Evolutionary conservation across 2,329 filamentous ascomycete species (phyloP), one percentile per base, ranked within the genome.

Genomic region (Cadophora sp.): DNA sequence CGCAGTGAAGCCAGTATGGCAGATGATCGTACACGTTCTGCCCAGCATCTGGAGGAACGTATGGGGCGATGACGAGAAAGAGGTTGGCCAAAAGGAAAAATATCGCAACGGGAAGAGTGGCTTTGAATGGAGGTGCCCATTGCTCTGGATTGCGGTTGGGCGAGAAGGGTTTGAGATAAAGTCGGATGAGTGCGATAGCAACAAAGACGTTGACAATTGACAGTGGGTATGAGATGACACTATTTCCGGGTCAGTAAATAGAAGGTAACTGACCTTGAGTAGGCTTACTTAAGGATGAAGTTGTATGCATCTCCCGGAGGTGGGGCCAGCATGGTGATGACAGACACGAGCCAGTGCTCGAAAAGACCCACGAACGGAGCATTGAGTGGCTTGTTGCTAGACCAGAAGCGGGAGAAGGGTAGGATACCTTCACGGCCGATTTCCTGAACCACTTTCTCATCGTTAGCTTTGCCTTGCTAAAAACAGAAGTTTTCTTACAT

Each of bases 221-320:
- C 14, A 89, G 82, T 0, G 88, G 88, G 73, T 91, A 91, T 0
- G 86, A 87, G 74, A 90, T 90, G 64, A 90, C 83, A 77, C 83
- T 87, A 22, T 43, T 27, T 40, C 16, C 29, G 16, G 65, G 58
- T 62, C 55, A 69, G 51, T 29, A 34, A 53, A n/a, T n/a, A 29
- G 24, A 43, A 58, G 16, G 6, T 46, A 68, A 68, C 62, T 40
- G 14, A 46, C 65, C 37, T 3, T 16, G 37, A 8, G 6, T 26
- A 48, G 22, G 75, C 82, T 75, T 80, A 86, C 83, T 88, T 86
- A 69, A 86, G 79, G 58, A 86, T 82, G 73, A 89, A 90, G 79
- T 88, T 89, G 78, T 89, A 91, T 0, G 88, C 88, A 77, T 90
- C 88, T 43, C 88, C 89, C 1, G 89, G 87, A 2, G 89, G 89